These are phyloP conservation scores for Boletus rubescentipes DNA, from an alignment of 768 basidiomycete species.

Conservation along the genomic window DNA sequence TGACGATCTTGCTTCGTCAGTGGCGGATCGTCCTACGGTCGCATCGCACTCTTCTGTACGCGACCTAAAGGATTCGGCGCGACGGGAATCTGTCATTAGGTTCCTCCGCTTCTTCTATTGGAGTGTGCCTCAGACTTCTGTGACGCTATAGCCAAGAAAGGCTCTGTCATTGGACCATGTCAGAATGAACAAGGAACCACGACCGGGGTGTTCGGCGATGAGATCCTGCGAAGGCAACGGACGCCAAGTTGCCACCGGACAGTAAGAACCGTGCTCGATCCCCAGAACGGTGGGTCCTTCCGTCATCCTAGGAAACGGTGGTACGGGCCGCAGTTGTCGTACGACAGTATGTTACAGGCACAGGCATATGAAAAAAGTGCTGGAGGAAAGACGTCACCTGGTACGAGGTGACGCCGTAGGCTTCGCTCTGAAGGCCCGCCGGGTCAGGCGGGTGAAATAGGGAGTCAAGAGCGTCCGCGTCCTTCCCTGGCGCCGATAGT, in stretches of 20 bases:
- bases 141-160: background rate
- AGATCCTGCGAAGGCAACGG: slow-evolving; percentile 15
- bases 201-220: slow-evolving; percentile 13
- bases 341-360: slow-evolving; percentile 10
- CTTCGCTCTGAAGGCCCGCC: slow-evolving; percentile 6
- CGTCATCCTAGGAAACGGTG: slow-evolving; percentile 13
- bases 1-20: slow-evolving; percentile 13
- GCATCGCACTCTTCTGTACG: background rate
- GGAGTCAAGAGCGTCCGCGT: background rate
- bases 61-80: background rate
- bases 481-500: background rate
- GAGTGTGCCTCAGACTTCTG: background rate
- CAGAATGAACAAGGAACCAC: background rate
- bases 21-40: slow-evolving; percentile 16
- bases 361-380: background rate
- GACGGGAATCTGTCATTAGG: background rate
- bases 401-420: slow-evolving; percentile 3
- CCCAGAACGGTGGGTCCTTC: slow-evolving; percentile 1
- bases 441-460: background rate
- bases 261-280: slow-evolving; percentile 3
- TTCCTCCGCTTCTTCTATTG: background rate
- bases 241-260: slow-evolving; percentile 14
- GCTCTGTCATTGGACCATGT: background rate
- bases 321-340: slow-evolving; percentile 8
- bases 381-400: slow-evolving; percentile 8